phyloP scores from a whole-genome alignment of 139 green algal genomes.

The Micractinium sp. region DNA sequence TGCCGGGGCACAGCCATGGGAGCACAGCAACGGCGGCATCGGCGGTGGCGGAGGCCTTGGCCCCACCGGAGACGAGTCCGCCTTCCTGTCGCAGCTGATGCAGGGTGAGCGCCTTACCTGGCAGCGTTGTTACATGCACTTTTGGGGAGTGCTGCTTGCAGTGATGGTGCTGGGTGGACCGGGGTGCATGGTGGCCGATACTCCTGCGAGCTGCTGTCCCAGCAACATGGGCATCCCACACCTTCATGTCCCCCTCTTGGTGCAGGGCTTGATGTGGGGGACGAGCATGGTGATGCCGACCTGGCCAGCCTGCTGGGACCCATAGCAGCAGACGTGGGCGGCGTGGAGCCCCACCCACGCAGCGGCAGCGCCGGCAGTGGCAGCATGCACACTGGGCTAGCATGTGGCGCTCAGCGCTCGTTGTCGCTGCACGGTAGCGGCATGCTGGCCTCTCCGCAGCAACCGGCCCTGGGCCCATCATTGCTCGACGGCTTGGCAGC shows the following conservation, averaged over 20 bases:
- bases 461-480: background rate
- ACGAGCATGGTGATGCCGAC: conserved; percentile 5
- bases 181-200: background rate
- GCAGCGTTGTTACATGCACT: no score
- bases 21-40: background rate
- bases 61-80: background rate
- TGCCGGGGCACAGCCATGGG: background rate
- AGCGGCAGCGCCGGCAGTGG: background rate
- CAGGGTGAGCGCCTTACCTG: background rate
- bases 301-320: conserved; percentile 16
- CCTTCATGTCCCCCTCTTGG: background rate
- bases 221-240: no score
- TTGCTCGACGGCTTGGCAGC: background rate
- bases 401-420: no score
- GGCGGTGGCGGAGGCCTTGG: background rate
- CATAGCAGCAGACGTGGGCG: conserved; percentile 5
- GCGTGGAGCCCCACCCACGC: background rate
- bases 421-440: background rate
- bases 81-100: conserved; percentile 2
- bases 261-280: conserved; percentile 1
- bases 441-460: conserved; percentile 7
- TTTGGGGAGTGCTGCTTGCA: background rate
- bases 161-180: background rate
- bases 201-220: no score
- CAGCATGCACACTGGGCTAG: background rate